These are phyloP conservation scores for Stachybotrys echinatus DNA, from an alignment of 2,329 filamentous ascomycete genomes.

Conservation along the genomic window DNA sequence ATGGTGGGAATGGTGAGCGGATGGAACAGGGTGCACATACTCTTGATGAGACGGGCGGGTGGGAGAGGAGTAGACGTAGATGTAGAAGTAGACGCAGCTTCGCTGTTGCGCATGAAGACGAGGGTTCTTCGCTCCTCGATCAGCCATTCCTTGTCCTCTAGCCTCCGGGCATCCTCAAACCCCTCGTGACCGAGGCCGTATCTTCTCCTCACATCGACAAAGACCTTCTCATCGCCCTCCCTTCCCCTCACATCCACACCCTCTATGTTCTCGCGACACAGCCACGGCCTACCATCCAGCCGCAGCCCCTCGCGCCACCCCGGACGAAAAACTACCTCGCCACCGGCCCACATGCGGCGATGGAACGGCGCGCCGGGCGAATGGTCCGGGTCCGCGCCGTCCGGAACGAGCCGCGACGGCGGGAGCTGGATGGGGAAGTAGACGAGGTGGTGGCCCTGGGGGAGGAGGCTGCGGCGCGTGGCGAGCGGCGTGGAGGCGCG, in stretches of 20 bases:
- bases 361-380: constrained; percentile 67
- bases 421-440: constrained; percentile 75
- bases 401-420: constrained; percentile 59
- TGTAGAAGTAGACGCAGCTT: constrained; percentile 8
- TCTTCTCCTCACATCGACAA: constrained; percentile 44
- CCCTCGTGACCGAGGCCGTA: constrained; percentile 29
- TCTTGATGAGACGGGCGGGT: constrained; percentile 16
- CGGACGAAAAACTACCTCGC: constrained; percentile 54
- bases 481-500: constrained; percentile 7
- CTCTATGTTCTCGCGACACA: constrained; percentile 42
- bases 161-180: background rate
- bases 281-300: constrained; percentile 31
- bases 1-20: constrained; percentile 1
- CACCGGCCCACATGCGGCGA: constrained; percentile 86
- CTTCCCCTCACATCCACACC: constrained; percentile 28
- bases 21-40: constrained; percentile 12
- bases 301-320: constrained; percentile 17
- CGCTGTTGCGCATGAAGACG: constrained; percentile 42
- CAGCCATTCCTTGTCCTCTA: constrained; percentile 12
- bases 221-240: constrained; percentile 36
- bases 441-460: constrained; percentile 73
- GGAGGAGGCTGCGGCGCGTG: constrained; percentile 33
- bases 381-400: constrained; percentile 81
- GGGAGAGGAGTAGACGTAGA: constrained; percentile 1
- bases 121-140: constrained; percentile 45